Conservation (phyloP, 2,329 filamentous ascomycete genomes). For the Paramyrothecium sp. region DNA sequence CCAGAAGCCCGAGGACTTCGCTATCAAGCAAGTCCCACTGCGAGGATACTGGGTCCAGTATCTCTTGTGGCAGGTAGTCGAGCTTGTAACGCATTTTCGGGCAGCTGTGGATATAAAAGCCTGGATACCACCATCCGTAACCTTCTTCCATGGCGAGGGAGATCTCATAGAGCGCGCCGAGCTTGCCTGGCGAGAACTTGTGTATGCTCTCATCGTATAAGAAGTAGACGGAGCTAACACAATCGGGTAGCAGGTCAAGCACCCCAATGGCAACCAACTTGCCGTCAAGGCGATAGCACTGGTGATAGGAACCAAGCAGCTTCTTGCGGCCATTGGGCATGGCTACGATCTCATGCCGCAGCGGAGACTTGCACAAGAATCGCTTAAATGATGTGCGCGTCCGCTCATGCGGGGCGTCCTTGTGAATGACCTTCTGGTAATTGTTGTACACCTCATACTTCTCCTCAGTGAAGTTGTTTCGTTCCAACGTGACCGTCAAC, state of each 20-base stretch:
- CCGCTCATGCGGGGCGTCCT: slow-evolving; percentile 61
- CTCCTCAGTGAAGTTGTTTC: slow-evolving; percentile 69
- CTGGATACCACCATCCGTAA: slow-evolving; percentile 76
- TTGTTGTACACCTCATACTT: slow-evolving; percentile 72
- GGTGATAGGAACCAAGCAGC: slow-evolving; percentile 72
- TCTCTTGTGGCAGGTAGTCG: slow-evolving; percentile 71
- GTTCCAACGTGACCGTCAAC: slow-evolving; percentile 69
- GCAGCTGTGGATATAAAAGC: slow-evolving; percentile 80
- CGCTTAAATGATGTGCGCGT: slow-evolving; percentile 61
- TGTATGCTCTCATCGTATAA: slow-evolving; percentile 76
- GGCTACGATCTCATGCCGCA: slow-evolving; percentile 45
- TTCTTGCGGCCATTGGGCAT: slow-evolving; percentile 49
- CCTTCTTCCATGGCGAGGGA: slow-evolving; percentile 65
- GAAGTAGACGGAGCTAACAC: slow-evolving; percentile 81
- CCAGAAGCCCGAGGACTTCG: slow-evolving; percentile 45
- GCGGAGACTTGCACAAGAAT: slow-evolving; percentile 72
- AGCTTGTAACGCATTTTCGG: slow-evolving; percentile 85
- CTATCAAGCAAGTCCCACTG: slow-evolving; percentile 61
- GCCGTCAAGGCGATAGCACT: slow-evolving; percentile 78
- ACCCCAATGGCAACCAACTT: slow-evolving; percentile 74
- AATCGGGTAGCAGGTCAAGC: slow-evolving; percentile 72
- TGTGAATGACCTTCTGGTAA: slow-evolving; percentile 73
- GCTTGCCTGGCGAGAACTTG: slow-evolving; percentile 68
- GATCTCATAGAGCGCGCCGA: slow-evolving; percentile 73
- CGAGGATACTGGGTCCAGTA: slow-evolving; percentile 68